These are phyloP conservation scores for Staphylotrichum longicolle DNA, from an alignment of 495 filamentous ascomycete species.

Conservation along the genomic window DNA sequence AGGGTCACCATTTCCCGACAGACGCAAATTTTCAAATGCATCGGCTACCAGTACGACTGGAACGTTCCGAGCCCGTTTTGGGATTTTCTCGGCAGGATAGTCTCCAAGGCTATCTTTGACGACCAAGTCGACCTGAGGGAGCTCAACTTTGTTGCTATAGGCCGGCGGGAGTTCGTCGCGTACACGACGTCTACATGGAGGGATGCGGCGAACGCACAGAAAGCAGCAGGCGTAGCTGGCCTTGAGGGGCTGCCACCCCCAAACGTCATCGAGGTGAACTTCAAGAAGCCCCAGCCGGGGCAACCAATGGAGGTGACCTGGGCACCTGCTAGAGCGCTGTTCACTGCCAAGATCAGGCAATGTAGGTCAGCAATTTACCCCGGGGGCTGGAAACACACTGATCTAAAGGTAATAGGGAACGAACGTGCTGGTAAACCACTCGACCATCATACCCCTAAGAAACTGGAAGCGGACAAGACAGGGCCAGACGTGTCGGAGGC, in stretches of 20 bases:
- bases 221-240: conserved; percentile 4
- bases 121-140: conserved; percentile 7
- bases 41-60: conserved; percentile 19
- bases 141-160: conserved; percentile 14
- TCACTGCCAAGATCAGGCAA: conserved; percentile 11
- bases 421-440: conserved; percentile 11
- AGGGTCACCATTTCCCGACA: conserved; percentile 14
- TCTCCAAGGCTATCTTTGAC: conserved; percentile 11
- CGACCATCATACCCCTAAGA: too few species aligned
- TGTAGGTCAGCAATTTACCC: conserved; percentile 7
- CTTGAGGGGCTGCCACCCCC: conserved; percentile 13
- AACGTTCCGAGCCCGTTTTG: conserved; percentile 10
- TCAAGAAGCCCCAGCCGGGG: conserved; percentile 17
- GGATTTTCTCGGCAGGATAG: conserved; percentile 16
- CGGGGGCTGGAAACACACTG: conserved; percentile 6
- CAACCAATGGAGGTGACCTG: conserved; percentile 10
- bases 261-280: conserved; percentile 15
- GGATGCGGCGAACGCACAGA: conserved; percentile 5
- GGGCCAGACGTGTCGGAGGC: too few species aligned
- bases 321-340: conserved; percentile 11
- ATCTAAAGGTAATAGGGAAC: conserved; percentile 13
- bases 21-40: conserved; percentile 8
- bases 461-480: too few species aligned
- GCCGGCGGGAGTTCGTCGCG: conserved; percentile 13
- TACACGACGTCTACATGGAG: conserved; percentile 14